phyloP scores from a whole-genome alignment of 345 rosid species.

The Syzygium oleosum region DNA sequence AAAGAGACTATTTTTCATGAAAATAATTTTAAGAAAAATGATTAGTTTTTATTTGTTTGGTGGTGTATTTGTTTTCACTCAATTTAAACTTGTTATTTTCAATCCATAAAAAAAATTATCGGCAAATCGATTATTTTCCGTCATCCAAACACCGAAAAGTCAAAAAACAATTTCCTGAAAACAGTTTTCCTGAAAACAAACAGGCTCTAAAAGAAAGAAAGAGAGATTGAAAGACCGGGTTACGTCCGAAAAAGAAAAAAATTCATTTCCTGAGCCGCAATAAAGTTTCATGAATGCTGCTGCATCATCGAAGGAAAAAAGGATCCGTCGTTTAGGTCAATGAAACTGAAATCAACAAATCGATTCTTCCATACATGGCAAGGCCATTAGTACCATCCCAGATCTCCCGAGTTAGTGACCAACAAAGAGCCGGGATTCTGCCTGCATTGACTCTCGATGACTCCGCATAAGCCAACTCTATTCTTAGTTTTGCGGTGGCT shows the following conservation, averaged over 20 bases:
- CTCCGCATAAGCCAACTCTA: neutral
- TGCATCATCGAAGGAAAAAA: neutral
- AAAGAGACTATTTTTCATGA: too few relatives aligned
- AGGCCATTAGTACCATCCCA: neutral
- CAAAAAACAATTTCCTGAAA: too few relatives aligned
- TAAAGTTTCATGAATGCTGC: neutral
- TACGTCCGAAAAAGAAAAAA: neutral
- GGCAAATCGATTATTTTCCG: too few relatives aligned
- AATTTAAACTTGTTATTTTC: too few relatives aligned
- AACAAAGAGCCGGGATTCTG: neutral
- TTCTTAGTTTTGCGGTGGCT: neutral
- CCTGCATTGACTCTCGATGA: neutral
- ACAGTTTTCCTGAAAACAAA: too few relatives aligned
- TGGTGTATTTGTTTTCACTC: too few relatives aligned
- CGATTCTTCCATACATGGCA: neutral
- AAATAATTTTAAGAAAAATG: too few relatives aligned
- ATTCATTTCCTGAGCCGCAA: neutral
- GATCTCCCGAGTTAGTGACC: neutral
- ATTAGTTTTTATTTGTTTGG: too few relatives aligned
- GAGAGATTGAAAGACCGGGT: neutral
- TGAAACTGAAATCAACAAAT: neutral
- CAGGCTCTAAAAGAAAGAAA: neutral
- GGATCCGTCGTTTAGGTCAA: neutral
- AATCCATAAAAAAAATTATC: too few relatives aligned
- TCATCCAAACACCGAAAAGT: too few relatives aligned